Evolutionary conservation across 257 asterid species (phyloP).

Genomic region (Phtheirospermum japonicum): DNA sequence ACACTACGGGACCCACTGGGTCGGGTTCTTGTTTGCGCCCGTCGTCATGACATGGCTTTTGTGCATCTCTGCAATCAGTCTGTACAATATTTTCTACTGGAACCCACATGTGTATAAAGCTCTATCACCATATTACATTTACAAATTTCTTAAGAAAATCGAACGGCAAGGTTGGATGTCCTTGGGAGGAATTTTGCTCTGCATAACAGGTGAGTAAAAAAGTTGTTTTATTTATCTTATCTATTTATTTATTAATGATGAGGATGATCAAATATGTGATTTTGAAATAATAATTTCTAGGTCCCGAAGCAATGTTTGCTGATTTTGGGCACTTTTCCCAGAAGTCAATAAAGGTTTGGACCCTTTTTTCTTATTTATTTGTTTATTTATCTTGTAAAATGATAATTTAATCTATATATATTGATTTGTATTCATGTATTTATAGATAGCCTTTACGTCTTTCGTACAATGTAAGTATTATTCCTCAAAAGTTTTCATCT

Average conservation of each 20-base stretch:
- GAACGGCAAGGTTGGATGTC: slow-evolving; percentile 88
- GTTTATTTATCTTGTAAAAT: too few species aligned
- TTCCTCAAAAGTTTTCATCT: too few species aligned
- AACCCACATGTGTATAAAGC: too few species aligned
- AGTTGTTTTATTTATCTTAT: not conserved
- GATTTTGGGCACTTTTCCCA: slow-evolving; percentile 93
- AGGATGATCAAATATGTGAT: not conserved
- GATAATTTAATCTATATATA: not conserved
- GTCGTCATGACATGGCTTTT: too few species aligned
- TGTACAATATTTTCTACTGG: too few species aligned
- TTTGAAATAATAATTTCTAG: slow-evolving; percentile 38
- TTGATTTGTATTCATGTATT: not conserved
- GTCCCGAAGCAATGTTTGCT: slow-evolving; percentile 97
- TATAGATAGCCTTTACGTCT: slow-evolving; percentile 75
- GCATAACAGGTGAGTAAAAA: slow-evolving; percentile 65
- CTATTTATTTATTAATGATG: not conserved
- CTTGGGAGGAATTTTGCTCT: slow-evolving; percentile 74
- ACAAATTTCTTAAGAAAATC: too few species aligned
- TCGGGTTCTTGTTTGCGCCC: too few species aligned
- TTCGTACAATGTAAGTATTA: too few species aligned
- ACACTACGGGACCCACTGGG: too few species aligned
- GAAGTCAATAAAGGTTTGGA: slow-evolving; percentile 85
- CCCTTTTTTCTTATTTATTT: too few species aligned
- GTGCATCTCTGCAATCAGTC: too few species aligned
- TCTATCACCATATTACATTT: too few species aligned